Evolutionary conservation across 495 filamentous ascomycete species (phyloP).

Genomic region (Annulohypoxylon nitens): DNA sequence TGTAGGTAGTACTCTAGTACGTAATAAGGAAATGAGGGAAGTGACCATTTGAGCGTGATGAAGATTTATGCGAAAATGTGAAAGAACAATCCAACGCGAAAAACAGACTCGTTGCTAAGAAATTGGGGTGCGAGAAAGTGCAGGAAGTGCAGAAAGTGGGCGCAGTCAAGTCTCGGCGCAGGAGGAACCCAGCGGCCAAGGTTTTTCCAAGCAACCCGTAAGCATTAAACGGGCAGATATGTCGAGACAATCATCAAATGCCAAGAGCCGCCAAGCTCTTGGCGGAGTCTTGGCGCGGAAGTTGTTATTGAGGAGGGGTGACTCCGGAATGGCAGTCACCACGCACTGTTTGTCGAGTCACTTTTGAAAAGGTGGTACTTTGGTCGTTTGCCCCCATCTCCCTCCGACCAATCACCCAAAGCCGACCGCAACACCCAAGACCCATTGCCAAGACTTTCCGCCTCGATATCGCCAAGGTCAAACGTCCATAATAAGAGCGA

Average conservation of each 20-base stretch:
- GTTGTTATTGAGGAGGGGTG: slow-evolving; percentile 47
- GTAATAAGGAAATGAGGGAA: slow-evolving; percentile 39
- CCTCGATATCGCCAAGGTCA: slow-evolving; percentile 60
- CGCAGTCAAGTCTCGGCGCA: slow-evolving; percentile 52
- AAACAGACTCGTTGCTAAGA: slow-evolving; percentile 37
- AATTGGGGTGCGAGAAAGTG: slow-evolving; percentile 16
- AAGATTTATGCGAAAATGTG: slow-evolving; percentile 18
- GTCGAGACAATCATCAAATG: slow-evolving; percentile 55
- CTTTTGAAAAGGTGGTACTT: slow-evolving; percentile 42
- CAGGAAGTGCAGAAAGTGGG: slow-evolving; percentile 48
- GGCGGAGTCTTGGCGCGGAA: slow-evolving; percentile 48
- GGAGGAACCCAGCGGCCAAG: slow-evolving; percentile 49
- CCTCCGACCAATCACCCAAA: slow-evolving; percentile 40
- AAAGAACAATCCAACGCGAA: slow-evolving; percentile 27
- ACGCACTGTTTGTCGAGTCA: slow-evolving; percentile 31
- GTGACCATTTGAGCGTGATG: slow-evolving; percentile 29
- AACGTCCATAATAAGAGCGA: slow-evolving; percentile 61
- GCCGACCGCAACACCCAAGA: slow-evolving; percentile 45
- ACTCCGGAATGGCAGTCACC: slow-evolving; percentile 37
- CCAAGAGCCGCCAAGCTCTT: slow-evolving; percentile 57
- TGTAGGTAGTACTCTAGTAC: slow-evolving; percentile 30
- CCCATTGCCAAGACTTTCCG: slow-evolving; percentile 61
- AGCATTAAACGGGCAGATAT: slow-evolving; percentile 47
- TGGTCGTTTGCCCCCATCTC: slow-evolving; percentile 42
- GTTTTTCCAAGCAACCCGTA: slow-evolving; percentile 37